Conservation (phyloP, 345 rosid genomes). For the Dovyalis caffra region DNA sequence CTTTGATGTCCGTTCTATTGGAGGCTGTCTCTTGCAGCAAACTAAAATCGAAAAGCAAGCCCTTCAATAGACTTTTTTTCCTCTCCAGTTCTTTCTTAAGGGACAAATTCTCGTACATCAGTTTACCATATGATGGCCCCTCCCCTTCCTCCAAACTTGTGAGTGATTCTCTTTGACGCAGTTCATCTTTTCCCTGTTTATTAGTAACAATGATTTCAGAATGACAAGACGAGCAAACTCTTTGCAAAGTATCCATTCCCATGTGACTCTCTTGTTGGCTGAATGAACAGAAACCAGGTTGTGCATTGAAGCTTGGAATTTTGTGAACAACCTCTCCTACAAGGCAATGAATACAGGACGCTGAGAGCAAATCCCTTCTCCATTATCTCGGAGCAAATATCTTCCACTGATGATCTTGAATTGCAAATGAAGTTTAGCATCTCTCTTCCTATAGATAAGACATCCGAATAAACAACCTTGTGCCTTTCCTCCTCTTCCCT, state of each 20-base stretch:
- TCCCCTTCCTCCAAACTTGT: slow-evolving; percentile 33
- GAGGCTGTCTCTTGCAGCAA: slow-evolving; percentile 91
- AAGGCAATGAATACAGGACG: slow-evolving; percentile 50
- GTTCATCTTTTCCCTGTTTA: slow-evolving; percentile 25
- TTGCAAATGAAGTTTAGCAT: slow-evolving; percentile 33
- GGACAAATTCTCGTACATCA: slow-evolving; percentile 44
- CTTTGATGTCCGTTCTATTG: slow-evolving; percentile 57
- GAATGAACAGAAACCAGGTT: slow-evolving; percentile 14
- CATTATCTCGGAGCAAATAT: slow-evolving; percentile 46
- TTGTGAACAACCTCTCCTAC: slow-evolving; percentile 37
- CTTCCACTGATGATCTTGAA: slow-evolving; percentile 57
- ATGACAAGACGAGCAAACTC: slow-evolving; percentile 14
- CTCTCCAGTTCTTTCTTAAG: slow-evolving; percentile 75
- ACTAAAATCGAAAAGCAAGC: slow-evolving; percentile 86
- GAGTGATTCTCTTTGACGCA: slow-evolving; percentile 25
- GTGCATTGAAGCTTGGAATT: slow-evolving; percentile 30
- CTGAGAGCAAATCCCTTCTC: slow-evolving; percentile 57
- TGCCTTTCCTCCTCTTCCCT: slow-evolving; percentile 53
- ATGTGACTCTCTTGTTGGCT: slow-evolving; percentile 26
- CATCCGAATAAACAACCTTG: slow-evolving; percentile 44
- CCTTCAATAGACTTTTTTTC: slow-evolving; percentile 70
- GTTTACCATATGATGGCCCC: slow-evolving; percentile 27
- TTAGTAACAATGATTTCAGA: slow-evolving; percentile 14
- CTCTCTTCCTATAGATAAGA: slow-evolving; percentile 47
- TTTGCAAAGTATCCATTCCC: slow-evolving; percentile 11